Base-by-base conservation (phyloP, 495 filamentous ascomycete genomes). In the Choiromyces venosus region DNA sequence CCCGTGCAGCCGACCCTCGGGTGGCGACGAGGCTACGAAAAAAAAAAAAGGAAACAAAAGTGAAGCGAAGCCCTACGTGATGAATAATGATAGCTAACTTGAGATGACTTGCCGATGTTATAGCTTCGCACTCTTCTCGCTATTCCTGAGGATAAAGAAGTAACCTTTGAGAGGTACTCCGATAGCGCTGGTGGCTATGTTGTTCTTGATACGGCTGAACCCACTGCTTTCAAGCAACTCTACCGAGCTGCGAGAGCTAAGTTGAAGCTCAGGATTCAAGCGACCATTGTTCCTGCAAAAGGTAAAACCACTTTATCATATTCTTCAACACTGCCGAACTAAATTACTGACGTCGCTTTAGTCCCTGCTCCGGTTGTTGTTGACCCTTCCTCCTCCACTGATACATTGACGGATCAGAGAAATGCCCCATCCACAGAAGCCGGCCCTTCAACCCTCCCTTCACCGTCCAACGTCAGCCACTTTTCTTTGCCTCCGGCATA, bases 221-320 rank as follows among this genome's bases (percentile, higher is more conserved):
- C 86, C 1, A 86, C 90, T 36, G 91, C 97, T 70, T 98, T 97
- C 88, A 99, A 97, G 85, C 94, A 97, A 83, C 89, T 99, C 52
- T 93, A 93, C 82, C 92, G 95, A 76, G 95, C 95, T 80, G 95
- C 96, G 74, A 99, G 97, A 84, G 95, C 95, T 25, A 99, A 99
- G 87, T 89, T 93, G 71, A 99, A 97, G 90, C 89, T 99, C 73
- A 92, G 94, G 80, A 88, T 99, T 67, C 91, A 89, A 76, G 92
- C 91, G 66, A 93, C 88, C 25, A 76, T 52, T 3, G 70, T 77
- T 69, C 70, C 38, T 19, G 40, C 37, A 29, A 29, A 73, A 38
- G 38, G 72, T 73, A 70, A 61, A 25, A 4, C 29, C 10, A 29
- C 52, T 46, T 6, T 7, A 61, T 56, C 46, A 56, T 61, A 61